Evolutionary conservation across 805 yeast species (phyloP).

Genomic region (Phaffomyces opuntiae): DNA sequence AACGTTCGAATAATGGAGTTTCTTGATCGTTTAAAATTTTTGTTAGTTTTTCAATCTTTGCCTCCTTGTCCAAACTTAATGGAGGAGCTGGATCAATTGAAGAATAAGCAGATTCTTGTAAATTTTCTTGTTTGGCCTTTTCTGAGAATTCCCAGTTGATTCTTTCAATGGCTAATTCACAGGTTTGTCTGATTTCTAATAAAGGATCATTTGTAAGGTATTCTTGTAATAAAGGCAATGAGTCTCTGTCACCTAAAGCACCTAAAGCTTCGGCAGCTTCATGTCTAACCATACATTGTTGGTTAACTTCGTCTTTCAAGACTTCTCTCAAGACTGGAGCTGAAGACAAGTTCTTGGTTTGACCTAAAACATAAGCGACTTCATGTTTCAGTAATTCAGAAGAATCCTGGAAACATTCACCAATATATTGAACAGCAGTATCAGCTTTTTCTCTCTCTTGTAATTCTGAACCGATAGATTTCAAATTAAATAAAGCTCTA

Average conservation of each 20-base stretch:
- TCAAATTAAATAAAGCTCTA: conserved; percentile 88
- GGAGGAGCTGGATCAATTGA: conserved; percentile 99
- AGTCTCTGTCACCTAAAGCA: conserved; percentile 78
- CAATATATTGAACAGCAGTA: conserved; percentile 72
- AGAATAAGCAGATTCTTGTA: conserved; percentile 71
- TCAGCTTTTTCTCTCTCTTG: conserved; percentile 47
- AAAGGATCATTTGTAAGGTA: conserved; percentile 69
- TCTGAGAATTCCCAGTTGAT: conserved; percentile 87
- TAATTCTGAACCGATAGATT: conserved; percentile 77
- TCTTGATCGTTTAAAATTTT: conserved; percentile 66
- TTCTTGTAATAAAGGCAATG: conserved; percentile 57
- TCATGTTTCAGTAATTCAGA: conserved; percentile 94
- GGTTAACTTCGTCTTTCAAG: conserved; percentile 50
- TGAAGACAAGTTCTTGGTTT: conserved; percentile 77
- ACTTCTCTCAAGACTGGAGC: conserved; percentile 72
- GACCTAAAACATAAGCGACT: conserved; percentile 95
- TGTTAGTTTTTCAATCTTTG: conserved; percentile 60
- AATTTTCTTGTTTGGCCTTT: conserved; percentile 52
- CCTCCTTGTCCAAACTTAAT: conserved; percentile 54
- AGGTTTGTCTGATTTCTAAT: conserved; percentile 90
- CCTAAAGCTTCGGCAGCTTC: conserved; percentile 99
- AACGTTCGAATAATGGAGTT: conserved; percentile 82
- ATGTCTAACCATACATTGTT: conserved; percentile 95
- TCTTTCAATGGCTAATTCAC: conserved; percentile 94
- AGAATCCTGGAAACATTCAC: conserved; percentile 70